Conservation (phyloP, 192 early-diverging fungal species). For the Cetraspora pellucida region DNA sequence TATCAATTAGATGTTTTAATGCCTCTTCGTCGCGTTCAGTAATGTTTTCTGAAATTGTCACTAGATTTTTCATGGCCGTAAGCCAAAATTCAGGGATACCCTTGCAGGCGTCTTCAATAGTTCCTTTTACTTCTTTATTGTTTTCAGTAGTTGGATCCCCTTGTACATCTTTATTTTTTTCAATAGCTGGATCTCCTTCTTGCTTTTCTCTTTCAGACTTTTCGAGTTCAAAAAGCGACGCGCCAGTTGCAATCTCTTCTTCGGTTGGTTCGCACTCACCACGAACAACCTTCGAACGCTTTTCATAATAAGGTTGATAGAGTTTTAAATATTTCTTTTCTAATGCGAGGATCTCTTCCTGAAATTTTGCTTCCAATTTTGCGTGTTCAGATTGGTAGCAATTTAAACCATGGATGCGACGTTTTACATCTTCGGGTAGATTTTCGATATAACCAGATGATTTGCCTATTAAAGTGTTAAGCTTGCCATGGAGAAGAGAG, state of each 20-base stretch:
- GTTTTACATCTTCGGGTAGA: conserved; percentile 77
- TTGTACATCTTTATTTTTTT: conserved; percentile 37
- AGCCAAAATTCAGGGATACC: conserved; percentile 99
- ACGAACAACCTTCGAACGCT: conserved; percentile 77
- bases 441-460: conserved; percentile 73
- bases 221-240: conserved; percentile 64
- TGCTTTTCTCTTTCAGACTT: conserved; percentile 48
- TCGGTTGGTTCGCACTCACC: conserved; percentile 91
- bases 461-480: conserved; percentile 78
- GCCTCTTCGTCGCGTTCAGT: conserved; percentile 89
- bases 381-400: conserved; percentile 87
- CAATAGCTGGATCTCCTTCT: conserved; percentile 38
- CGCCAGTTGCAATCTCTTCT: conserved; percentile 71
- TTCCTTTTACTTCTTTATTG: conserved; percentile 40
- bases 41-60: conserved; percentile 79
- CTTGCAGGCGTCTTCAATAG: conserved; percentile 41
- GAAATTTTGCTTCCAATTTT: conserved; percentile 85
- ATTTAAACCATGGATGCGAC: conserved; percentile 85
- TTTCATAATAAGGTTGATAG: conserved; percentile 89
- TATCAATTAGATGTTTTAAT: conserved; percentile 87
- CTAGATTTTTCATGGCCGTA: conserved; percentile 87
- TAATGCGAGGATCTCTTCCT: conserved; percentile 88
- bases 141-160: conserved; percentile 38
- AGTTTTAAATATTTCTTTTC: conserved; percentile 94
- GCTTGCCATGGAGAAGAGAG: conserved; percentile 72